Base-by-base conservation (phyloP, 1,139 yeast genomes). In the Blastobotrys indianensis region DNA sequence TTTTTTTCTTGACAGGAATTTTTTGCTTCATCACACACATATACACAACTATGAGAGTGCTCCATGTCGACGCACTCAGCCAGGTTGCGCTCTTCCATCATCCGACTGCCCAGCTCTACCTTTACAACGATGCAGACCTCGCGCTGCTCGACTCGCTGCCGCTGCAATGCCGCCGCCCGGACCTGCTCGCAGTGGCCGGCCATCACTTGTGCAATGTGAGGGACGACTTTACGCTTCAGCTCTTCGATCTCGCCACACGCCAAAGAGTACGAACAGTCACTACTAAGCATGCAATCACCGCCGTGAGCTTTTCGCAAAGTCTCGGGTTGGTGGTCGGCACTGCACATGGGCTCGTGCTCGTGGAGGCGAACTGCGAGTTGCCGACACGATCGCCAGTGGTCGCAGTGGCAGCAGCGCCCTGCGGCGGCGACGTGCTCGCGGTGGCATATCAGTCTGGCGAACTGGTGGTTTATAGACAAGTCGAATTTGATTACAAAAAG, bases 31-130 rank as follows among this genome's bases (percentile, higher is more conserved):
- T n/a, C n/a, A n/a, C n/a, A 20, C 25, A 20, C 25, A 20, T n/a
- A n/a, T n/a, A 20, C 25, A 20, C 25, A 4, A 20, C 25, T 20
- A 20, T 33, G 20, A 12, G 37, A 30, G 30, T 36, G 16, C 23
- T 42, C 16, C 45, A 42, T 29, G 30, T 37, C 9, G 25, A 31
- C 10, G 45, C 23, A 7, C n/a, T 30, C 10, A 17, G 20, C 29
- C 45, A 42, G 30, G 45, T 42, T n/a, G 40, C 37, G 28, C 32
- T 42, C n/a, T 37, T 23, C 16, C 41, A 42, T 11, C 17, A 37
- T 10, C 40, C 39, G 15, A 28, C 39, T 2, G 25, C 29, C 3
- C 41, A 42, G 25, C 37, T 42, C n/a, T 25, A 42, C 33, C 32
- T 42, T 11, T 42, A 42, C 32, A 32, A 31, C 33, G 41, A 42